A percentile compares a stretch with the other conserved stretches of the same genome.
These are phyloP conservation scores for Malus sylvestris DNA, from an alignment of 306 rosid species.

Conservation along the genomic window DNA sequence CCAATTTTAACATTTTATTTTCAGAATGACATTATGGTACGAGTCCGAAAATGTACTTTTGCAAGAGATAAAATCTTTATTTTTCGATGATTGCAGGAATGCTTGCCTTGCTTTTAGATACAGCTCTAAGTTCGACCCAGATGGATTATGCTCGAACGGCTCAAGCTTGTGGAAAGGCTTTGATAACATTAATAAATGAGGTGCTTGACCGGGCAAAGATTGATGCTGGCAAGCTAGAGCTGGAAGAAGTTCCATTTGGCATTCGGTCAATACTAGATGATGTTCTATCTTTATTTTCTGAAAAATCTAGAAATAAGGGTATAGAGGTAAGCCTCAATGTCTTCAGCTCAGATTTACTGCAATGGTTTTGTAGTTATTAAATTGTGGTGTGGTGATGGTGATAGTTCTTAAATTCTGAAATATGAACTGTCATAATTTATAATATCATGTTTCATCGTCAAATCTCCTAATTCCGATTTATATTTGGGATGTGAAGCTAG, in stretches of 20 bases:
- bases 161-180: conserved; percentile 91
- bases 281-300: conserved; percentile 92
- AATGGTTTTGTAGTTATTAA: neutral
- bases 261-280: conserved; percentile 88
- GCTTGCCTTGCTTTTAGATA: conserved; percentile 91
- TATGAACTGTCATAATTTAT: neutral
- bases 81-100: conserved; percentile 53
- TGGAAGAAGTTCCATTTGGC: conserved; percentile 92
- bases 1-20: conserved; percentile 1
- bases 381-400: neutral
- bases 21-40: neutral
- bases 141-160: conserved; percentile 95
- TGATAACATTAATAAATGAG: conserved; percentile 85
- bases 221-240: conserved; percentile 92
- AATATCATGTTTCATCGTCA: neutral
- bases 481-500: conserved; percentile 57
- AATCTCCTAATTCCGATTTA: conserved; percentile 15
- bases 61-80: neutral
- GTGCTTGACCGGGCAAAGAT: conserved; percentile 98
- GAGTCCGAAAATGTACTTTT: neutral
- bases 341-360: neutral
- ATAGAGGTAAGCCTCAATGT: conserved; percentile 56
- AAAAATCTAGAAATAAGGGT: conserved; percentile 87
- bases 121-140: conserved; percentile 88
- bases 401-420: neutral